These are phyloP conservation scores for Acanthamoeba castellanii DNA, from an alignment of 208 protist species.

Conservation along the genomic window DNA sequence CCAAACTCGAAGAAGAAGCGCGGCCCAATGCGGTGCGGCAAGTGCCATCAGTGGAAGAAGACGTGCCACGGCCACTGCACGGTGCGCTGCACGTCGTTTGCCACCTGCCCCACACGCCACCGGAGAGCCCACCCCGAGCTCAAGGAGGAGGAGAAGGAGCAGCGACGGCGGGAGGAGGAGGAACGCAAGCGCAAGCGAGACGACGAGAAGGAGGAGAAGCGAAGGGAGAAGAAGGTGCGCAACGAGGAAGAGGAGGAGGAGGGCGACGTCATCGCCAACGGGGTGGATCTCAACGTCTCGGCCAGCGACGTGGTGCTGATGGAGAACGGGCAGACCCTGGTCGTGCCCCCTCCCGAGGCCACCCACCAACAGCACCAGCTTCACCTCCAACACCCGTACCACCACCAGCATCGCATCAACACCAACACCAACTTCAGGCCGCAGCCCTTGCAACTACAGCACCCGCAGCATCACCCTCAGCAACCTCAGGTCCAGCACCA, in stretches of 20 bases:
- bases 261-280: not conserved
- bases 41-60: not conserved
- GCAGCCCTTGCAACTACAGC: too few species aligned
- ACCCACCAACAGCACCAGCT: too few species aligned
- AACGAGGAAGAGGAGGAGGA: conserved; percentile 15
- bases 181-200: not conserved
- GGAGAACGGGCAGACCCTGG: too few species aligned
- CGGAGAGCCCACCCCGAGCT: not conserved
- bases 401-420: too few species aligned
- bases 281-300: too few species aligned
- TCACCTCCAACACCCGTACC: too few species aligned
- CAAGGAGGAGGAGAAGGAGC: conserved; percentile 2
- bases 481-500: not conserved
- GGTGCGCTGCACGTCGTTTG: not conserved
- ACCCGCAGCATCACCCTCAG: too few species aligned
- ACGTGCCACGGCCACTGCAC: not conserved
- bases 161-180: not conserved
- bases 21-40: not conserved
- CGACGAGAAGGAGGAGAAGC: conserved; percentile 57
- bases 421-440: too few species aligned
- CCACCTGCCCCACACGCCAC: not conserved
- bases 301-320: too few species aligned
- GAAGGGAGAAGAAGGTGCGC: not conserved
- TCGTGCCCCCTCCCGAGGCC: too few species aligned
- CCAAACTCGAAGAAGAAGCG: not conserved